Percentiles rank a stretch among this genome's conserved stretches.
Conservation (phyloP, 2,329 filamentous ascomycete species). For the Podosphaera aphanis region DNA sequence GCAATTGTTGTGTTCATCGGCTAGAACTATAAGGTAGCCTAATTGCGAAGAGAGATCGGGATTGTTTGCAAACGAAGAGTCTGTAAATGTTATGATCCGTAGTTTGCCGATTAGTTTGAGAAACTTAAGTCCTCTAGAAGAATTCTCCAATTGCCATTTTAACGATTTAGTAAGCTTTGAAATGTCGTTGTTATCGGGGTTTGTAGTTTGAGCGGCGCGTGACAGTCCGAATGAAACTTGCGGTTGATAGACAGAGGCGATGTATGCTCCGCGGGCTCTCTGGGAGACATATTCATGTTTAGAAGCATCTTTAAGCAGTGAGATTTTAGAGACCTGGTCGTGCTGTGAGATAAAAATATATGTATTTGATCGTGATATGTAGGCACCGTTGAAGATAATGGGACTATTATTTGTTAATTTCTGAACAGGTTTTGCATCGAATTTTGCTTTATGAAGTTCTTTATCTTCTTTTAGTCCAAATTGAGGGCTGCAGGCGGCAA, state of each 20-base stretch:
- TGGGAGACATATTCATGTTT: not conserved
- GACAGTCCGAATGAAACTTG: not conserved
- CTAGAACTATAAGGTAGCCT: not conserved
- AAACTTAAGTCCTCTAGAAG: not conserved
- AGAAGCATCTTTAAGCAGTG: not conserved
- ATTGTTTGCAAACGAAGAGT: constrained; percentile 1
- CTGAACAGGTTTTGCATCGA: not conserved
- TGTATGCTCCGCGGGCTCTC: not conserved
- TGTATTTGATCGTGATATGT: not conserved
- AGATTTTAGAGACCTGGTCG: not conserved
- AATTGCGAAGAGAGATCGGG: not conserved
- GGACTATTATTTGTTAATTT: not conserved
- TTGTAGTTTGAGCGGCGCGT: not conserved
- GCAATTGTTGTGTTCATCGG: not conserved
- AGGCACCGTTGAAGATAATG: not conserved
- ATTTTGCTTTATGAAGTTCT: not conserved
- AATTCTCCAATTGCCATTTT: not conserved
- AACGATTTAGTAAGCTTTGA: not conserved
- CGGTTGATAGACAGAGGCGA: not conserved
- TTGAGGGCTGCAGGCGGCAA: not conserved
- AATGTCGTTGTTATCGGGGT: not conserved
- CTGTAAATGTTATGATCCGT: not conserved
- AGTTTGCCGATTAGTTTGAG: not conserved
- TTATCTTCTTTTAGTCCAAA: not conserved
- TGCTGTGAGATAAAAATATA: not conserved